Percentiles rank a stretch among this genome's conserved stretches.
These are phyloP conservation scores for Candida quercuum DNA, from an alignment of 805 yeast species.

Conservation along the genomic window DNA sequence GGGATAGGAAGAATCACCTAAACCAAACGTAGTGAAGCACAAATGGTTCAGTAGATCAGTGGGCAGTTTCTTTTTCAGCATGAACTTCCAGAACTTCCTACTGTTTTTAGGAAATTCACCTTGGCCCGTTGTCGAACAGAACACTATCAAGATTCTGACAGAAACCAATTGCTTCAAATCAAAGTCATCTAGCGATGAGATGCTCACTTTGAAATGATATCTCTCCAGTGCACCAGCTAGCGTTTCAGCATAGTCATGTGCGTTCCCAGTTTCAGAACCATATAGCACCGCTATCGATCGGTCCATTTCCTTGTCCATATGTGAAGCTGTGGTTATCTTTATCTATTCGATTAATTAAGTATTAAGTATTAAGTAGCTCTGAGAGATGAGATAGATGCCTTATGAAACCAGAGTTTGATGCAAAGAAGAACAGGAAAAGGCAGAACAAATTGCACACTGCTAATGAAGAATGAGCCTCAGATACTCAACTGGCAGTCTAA, in stretches of 20 bases:
- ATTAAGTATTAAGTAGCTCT: too few relatives aligned
- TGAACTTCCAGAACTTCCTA: constrained; percentile 64
- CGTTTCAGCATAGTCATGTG: constrained; percentile 76
- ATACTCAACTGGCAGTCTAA: too few relatives aligned
- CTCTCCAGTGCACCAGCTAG: constrained; percentile 53
- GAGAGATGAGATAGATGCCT: too few relatives aligned
- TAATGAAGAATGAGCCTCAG: too few relatives aligned
- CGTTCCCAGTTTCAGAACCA: constrained; percentile 92
- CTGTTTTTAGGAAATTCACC: constrained; percentile 87
- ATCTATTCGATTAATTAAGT: too few relatives aligned
- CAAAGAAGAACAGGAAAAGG: too few relatives aligned
- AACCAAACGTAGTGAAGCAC: constrained; percentile 70
- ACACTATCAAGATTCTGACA: constrained; percentile 41
- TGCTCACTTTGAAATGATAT: constrained; percentile 40
- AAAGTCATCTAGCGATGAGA: constrained; percentile 56
- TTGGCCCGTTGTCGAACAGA: constrained; percentile 93
- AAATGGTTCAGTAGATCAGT: constrained; percentile 54
- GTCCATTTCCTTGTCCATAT: constrained; percentile 7
- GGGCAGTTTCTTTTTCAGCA: constrained; percentile 65
- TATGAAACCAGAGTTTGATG: too few relatives aligned
- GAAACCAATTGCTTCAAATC: constrained; percentile 49
- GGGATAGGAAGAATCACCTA: constrained; percentile 92
- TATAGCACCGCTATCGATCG: constrained; percentile 57
- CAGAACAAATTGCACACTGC: too few relatives aligned
- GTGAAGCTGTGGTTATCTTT: too few relatives aligned